Evolutionary conservation across 2,329 filamentous ascomycete genomes (phyloP).

Genomic region (Domatiomyces catenatus): DNA sequence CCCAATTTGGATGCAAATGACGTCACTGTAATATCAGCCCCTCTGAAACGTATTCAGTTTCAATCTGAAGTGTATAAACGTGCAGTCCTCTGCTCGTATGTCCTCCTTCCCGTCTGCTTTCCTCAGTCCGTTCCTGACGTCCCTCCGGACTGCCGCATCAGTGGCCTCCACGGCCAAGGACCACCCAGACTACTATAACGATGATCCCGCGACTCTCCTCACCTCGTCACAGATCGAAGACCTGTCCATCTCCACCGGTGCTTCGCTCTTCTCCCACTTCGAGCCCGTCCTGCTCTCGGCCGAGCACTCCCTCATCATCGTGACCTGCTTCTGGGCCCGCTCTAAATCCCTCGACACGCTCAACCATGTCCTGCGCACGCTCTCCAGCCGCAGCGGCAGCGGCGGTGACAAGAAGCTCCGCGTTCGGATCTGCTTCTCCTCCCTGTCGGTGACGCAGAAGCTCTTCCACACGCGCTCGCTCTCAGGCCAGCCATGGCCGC

Average conservation of each 20-base stretch:
- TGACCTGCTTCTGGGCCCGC: constrained; percentile 69
- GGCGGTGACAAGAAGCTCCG: constrained; percentile 28
- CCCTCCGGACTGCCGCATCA: not conserved
- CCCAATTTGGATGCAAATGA: too few species aligned
- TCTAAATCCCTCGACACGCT: constrained; percentile 48
- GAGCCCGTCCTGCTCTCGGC: constrained; percentile 24
- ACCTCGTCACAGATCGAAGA: not conserved
- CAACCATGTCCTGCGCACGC: constrained; percentile 39
- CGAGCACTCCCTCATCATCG: constrained; percentile 52
- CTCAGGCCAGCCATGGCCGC: not conserved
- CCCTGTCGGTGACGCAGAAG: constrained; percentile 56
- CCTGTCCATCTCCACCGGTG: not conserved
- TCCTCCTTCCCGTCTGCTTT: not conserved
- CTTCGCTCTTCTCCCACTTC: not conserved
- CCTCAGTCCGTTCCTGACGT: not conserved
- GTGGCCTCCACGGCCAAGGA: not conserved
- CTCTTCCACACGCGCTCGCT: constrained; percentile 23
- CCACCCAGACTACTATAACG: not conserved
- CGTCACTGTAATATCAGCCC: too few species aligned
- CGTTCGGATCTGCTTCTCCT: constrained; percentile 66
- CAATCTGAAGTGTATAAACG: not conserved
- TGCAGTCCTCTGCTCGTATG: not conserved
- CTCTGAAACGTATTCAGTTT: not conserved
- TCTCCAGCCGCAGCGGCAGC: constrained; percentile 36
- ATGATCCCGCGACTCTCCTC: not conserved